A percentile compares a stretch with the other conserved stretches of the same genome.
phyloP scores from a whole-genome alignment of 2,329 filamentous ascomycete genomes.

The Xylaria polymorpha region DNA sequence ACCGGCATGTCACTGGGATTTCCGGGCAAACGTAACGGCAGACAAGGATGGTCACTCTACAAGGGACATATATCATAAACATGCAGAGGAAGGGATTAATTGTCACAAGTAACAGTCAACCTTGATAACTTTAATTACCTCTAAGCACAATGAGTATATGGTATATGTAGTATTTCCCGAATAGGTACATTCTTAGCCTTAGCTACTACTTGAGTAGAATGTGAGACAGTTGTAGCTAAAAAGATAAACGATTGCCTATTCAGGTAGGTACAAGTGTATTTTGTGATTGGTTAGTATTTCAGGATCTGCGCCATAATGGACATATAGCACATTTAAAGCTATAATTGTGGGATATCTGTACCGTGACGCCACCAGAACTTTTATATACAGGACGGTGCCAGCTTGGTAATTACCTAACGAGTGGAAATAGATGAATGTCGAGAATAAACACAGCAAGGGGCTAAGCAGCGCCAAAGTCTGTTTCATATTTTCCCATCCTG shows the following conservation, averaged over 20 bases:
- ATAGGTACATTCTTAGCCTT: neutral
- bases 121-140: neutral
- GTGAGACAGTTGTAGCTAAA: neutral
- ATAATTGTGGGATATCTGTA: neutral
- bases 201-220: neutral
- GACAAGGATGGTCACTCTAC: neutral
- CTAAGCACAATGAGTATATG: neutral
- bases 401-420: too few species aligned
- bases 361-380: neutral
- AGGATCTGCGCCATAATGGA: conserved; percentile 7
- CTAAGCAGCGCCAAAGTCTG: neutral
- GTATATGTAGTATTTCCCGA: too few species aligned
- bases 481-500: conserved; percentile 14
- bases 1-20: conserved; percentile 12
- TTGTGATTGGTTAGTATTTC: neutral
- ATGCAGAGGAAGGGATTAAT: neutral
- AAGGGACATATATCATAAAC: neutral
- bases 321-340: neutral
- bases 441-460: neutral
- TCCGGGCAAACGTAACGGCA: neutral
- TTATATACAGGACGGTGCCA: neutral
- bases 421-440: neutral
- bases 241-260: conserved; percentile 22
- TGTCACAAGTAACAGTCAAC: neutral
- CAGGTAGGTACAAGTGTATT: conserved; percentile 9